These are phyloP conservation scores for Paramecium sonneborni DNA, from an alignment of 73 alveolate genomes.

Conservation along the genomic window DNA sequence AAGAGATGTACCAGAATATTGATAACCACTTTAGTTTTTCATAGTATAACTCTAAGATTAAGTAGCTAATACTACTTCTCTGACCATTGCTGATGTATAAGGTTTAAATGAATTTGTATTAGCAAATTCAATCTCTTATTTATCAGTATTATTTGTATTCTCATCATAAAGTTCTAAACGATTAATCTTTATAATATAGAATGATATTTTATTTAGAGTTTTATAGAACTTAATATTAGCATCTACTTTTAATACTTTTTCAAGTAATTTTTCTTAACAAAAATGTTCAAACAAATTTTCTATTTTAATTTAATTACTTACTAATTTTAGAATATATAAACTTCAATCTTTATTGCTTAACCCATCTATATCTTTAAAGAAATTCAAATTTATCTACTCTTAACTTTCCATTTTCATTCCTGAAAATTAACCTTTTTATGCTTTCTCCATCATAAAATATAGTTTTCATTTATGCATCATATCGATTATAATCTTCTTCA, in stretches of 20 bases:
- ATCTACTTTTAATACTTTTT: neutral
- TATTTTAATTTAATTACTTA: neutral
- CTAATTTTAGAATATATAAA: neutral
- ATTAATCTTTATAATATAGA: neutral
- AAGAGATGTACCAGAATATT: neutral
- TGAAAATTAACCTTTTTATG: neutral
- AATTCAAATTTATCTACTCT: neutral
- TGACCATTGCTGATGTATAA: neutral
- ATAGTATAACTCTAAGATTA: neutral
- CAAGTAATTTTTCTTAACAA: neutral
- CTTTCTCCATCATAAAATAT: neutral
- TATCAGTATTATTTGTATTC: neutral
- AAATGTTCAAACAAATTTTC: neutral
- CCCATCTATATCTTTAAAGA: neutral
- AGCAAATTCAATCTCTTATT: neutral
- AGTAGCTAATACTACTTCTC: neutral
- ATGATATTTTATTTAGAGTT: neutral
- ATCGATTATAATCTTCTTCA: neutral
- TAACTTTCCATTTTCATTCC: neutral
- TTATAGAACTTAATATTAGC: neutral
- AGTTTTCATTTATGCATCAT: neutral
- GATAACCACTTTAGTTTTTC: neutral
- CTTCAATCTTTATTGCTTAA: neutral
- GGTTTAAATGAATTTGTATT: neutral
- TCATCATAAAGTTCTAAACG: conserved; percentile 13